Evolutionary conservation across 345 rosid species (phyloP).

Genomic region (Abelmoschus esculentus): DNA sequence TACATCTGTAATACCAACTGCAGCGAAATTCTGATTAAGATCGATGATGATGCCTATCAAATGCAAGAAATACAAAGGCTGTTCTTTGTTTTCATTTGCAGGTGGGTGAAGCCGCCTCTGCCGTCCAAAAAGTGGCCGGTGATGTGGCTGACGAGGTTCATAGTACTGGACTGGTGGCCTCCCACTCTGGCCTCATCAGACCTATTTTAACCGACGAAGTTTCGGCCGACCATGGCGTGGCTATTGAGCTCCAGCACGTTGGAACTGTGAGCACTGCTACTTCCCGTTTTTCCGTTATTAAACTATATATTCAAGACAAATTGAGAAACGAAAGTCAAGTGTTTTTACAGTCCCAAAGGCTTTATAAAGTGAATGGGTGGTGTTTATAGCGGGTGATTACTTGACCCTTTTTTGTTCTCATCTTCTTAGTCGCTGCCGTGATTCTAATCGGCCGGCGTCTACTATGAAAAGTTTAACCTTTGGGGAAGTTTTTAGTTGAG

Average conservation of each 20-base stretch:
- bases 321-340: not conserved
- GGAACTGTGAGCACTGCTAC: not conserved
- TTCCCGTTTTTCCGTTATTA: not conserved
- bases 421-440: not conserved
- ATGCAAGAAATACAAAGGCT: not conserved
- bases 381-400: not conserved
- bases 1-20: too few relatives aligned
- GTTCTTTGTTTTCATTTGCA: not conserved
- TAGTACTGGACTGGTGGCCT: not conserved
- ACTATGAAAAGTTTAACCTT: not conserved
- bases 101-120: slow-evolving; percentile 41
- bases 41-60: too few relatives aligned
- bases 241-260: not conserved
- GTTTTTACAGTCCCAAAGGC: not conserved
- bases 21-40: too few relatives aligned
- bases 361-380: not conserved
- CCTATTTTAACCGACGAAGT: not conserved
- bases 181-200: not conserved
- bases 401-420: not conserved
- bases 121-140: slow-evolving; percentile 53
- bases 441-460: not conserved
- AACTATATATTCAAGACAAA: not conserved
- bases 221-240: not conserved
- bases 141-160: slow-evolving; percentile 22
- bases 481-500: too few relatives aligned